Conservation (phyloP, 768 basidiomycete species). For the Phylloporus sp. region DNA sequence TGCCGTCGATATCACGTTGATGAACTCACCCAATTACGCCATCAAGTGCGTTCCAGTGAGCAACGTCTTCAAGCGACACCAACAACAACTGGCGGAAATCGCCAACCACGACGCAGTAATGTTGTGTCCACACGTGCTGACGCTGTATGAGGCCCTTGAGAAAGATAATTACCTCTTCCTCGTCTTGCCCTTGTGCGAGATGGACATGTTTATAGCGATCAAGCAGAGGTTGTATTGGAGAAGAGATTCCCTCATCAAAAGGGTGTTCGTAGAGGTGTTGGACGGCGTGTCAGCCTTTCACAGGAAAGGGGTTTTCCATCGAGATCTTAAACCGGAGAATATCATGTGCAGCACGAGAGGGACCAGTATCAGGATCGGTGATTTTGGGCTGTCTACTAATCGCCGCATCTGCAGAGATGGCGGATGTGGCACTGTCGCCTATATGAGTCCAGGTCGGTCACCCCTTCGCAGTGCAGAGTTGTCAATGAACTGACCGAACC, state of each 20-base stretch:
- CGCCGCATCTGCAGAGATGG: conserved; percentile 43
- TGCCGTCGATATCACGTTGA: conserved; percentile 49
- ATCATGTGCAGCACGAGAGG: conserved; percentile 58
- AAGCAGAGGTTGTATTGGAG: conserved; percentile 44
- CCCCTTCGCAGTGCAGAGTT: background rate
- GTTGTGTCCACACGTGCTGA: conserved; percentile 52
- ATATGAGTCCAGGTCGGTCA: conserved; percentile 66
- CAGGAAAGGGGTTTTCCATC: conserved; percentile 64
- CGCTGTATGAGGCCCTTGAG: conserved; percentile 55
- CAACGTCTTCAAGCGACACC: conserved; percentile 43
- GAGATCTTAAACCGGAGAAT: conserved; percentile 86
- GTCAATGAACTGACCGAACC: conserved; percentile 5
- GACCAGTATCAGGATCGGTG: conserved; percentile 53
- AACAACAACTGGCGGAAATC: conserved; percentile 68
- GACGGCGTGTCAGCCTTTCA: conserved; percentile 78
- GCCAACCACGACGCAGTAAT: conserved; percentile 44
- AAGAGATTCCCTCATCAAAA: conserved; percentile 57
- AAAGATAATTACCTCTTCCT: conserved; percentile 61
- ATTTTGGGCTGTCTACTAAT: conserved; percentile 69
- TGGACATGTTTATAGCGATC: conserved; percentile 62
- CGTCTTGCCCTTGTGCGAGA: conserved; percentile 53
- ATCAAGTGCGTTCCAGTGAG: conserved; percentile 69
- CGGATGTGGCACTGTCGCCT: conserved; percentile 55
- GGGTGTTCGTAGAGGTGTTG: conserved; percentile 67
- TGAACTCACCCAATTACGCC: conserved; percentile 45